These are phyloP conservation scores for Solanum lycopersicoides DNA, from an alignment of 257 asterid genomes.

Conservation along the genomic window DNA sequence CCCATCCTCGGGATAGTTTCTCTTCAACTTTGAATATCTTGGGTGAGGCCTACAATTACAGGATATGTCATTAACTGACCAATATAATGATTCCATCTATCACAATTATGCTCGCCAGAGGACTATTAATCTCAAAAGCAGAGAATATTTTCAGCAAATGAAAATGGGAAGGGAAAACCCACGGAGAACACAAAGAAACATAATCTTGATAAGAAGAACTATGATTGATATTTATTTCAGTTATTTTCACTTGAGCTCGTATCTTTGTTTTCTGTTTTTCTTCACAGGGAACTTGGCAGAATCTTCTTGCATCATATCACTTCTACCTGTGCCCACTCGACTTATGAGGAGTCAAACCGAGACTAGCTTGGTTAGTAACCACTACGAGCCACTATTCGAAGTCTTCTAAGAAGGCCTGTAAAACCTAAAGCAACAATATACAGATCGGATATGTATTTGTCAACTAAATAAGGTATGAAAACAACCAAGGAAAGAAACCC, in stretches of 20 bases:
- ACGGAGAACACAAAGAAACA: background rate
- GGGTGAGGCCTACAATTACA: conserved; percentile 46
- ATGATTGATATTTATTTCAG: background rate
- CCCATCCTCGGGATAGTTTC: conserved; percentile 97
- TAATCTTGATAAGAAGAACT: background rate
- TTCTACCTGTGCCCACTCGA: background rate
- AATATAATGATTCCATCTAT: background rate
- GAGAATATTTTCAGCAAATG: background rate
- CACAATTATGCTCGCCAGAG: background rate
- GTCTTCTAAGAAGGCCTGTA: background rate
- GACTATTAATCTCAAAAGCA: background rate
- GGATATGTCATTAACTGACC: background rate
- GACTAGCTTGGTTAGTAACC: background rate
- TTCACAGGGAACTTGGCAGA: background rate
- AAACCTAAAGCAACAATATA: background rate
- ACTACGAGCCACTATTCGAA: background rate
- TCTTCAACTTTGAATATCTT: conserved; percentile 80
- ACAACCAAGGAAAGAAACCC: background rate
- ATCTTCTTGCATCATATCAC: background rate
- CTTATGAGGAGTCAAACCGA: background rate
- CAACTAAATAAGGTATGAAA: background rate
- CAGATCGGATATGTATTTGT: background rate
- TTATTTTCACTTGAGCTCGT: background rate
- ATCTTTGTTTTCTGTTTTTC: background rate
- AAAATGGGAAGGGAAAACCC: background rate